Evolutionary conservation across 345 rosid genomes (phyloP).

Genomic region (Passiflora organensis): DNA sequence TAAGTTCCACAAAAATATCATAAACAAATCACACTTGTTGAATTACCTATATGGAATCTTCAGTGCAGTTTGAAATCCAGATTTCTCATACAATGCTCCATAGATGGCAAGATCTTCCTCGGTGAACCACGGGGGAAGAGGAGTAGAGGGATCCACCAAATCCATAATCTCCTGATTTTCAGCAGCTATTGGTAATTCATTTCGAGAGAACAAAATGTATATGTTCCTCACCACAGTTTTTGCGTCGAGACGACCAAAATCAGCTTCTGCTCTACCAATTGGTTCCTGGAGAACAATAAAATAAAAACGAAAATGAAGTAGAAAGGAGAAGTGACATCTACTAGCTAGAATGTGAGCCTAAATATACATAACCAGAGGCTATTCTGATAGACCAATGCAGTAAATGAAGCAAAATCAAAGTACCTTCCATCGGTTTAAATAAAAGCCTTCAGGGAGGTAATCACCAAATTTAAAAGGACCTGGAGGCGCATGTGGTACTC

Average conservation of each 20-base stretch:
- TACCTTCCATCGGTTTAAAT: conserved; percentile 47
- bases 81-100: conserved; percentile 38
- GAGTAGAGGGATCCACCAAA: conserved; percentile 39
- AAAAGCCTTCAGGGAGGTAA: conserved; percentile 55
- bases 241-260: conserved; percentile 40
- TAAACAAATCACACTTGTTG: not conserved
- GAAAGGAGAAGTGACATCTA: too few relatives aligned
- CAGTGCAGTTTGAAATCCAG: conserved; percentile 39
- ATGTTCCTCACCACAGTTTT: conserved; percentile 42
- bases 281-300: not conserved
- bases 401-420: not conserved
- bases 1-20: not conserved
- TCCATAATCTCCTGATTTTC: conserved; percentile 51
- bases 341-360: too few relatives aligned
- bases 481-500: conserved; percentile 38
- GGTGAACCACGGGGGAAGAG: conserved; percentile 41
- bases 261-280: conserved; percentile 44
- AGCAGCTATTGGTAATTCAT: conserved; percentile 26
- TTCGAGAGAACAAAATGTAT: conserved; percentile 40
- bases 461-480: conserved; percentile 8
- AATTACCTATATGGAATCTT: conserved; percentile 46
- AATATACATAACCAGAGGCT: too few relatives aligned
- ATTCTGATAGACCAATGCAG: too few relatives aligned
- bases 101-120: conserved; percentile 44
- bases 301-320: not conserved